These are phyloP conservation scores for Vicia sativa DNA, from an alignment of 306 rosid genomes.

Conservation along the genomic window DNA sequence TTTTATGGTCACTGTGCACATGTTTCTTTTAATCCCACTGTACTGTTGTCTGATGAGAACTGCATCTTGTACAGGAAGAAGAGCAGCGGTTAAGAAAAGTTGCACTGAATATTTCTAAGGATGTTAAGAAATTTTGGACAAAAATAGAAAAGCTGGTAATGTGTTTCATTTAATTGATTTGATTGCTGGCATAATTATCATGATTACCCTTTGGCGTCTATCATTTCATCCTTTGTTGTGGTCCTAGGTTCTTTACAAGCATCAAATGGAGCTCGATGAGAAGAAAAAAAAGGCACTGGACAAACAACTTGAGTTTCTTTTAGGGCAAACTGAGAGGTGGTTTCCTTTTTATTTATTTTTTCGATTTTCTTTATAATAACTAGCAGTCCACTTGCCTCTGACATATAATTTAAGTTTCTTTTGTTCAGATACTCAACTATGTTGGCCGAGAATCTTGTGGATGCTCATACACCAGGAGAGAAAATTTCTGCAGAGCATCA, in stretches of 20 bases:
- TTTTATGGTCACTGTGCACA: conserved; percentile 8
- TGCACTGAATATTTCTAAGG: conserved; percentile 93
- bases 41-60: conserved; percentile 32
- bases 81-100: conserved; percentile 91
- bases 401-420: conserved; percentile 30
- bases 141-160: conserved; percentile 96
- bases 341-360: conserved; percentile 27
- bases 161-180: conserved; percentile 25
- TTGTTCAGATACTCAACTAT: conserved; percentile 87
- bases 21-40: conserved; percentile 13
- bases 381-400: conserved; percentile 24
- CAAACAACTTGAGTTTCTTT: conserved; percentile 96
- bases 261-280: conserved; percentile 92
- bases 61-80: conserved; percentile 71
- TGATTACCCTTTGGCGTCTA: conserved; percentile 26
- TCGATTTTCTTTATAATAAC: conserved; percentile 15
- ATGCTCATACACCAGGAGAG: conserved; percentile 60
- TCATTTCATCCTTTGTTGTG: conserved; percentile 33
- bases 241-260: conserved; percentile 92
- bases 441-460: conserved; percentile 98
- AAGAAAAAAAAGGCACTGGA: conserved; percentile 95
- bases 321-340: conserved; percentile 98
- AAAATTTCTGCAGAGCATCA: conserved; percentile 48
- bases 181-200: conserved; percentile 14
- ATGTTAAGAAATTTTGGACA: conserved; percentile 95